Conservation (phyloP, 805 yeast species). For the Metschnikowia sp. region DNA sequence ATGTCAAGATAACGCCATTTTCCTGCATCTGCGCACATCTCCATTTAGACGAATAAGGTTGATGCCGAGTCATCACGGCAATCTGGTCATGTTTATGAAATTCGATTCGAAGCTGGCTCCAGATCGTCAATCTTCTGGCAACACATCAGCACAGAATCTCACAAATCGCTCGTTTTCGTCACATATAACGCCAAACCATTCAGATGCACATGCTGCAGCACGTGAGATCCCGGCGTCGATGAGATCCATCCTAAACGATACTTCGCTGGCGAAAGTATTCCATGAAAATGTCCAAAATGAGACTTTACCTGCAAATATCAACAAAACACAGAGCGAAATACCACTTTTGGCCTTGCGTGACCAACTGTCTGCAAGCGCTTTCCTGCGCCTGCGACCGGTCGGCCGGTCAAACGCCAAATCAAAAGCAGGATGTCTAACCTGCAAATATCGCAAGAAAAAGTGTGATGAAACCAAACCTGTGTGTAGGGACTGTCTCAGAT, state of each 20-base stretch:
- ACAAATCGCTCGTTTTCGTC: too few species aligned
- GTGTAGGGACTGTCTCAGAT: constrained; percentile 48
- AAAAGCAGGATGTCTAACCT: constrained; percentile 63
- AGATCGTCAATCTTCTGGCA: not conserved
- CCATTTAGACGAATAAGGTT: not conserved
- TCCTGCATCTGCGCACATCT: constrained; percentile 1
- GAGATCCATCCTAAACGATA: not conserved
- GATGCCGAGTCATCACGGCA: not conserved
- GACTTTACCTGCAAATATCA: too few species aligned
- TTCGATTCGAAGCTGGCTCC: constrained; percentile 2
- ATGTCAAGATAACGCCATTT: not conserved
- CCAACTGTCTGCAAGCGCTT: too few species aligned
- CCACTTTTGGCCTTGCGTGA: too few species aligned
- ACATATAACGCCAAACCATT: too few species aligned
- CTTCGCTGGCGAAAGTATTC: not conserved
- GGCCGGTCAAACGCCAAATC: constrained; percentile 27
- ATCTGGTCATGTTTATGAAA: constrained; percentile 2
- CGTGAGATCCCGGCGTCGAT: not conserved
- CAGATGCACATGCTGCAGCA: not conserved
- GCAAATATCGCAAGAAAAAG: constrained; percentile 62
- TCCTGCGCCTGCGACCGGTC: not conserved
- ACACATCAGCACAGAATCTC: not conserved
- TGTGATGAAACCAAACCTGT: constrained; percentile 50
- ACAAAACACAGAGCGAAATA: too few species aligned
- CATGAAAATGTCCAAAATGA: too few species aligned